phyloP scores from a whole-genome alignment of 2,329 filamentous ascomycete genomes.

The Penicillium sp. region DNA sequence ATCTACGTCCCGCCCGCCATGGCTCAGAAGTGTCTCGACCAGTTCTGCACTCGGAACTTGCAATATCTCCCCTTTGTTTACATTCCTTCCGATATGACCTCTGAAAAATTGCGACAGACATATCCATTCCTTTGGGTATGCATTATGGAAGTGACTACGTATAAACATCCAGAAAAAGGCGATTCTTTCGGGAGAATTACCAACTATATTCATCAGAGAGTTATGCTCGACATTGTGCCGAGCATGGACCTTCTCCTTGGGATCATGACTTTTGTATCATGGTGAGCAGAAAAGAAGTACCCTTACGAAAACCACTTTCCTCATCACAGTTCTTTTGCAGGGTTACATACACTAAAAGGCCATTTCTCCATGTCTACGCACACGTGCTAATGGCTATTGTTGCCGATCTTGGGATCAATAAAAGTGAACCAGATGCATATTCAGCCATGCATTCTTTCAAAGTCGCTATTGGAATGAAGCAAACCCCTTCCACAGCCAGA shows the following conservation, averaged over 20 bases:
- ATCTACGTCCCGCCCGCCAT: constrained; percentile 16
- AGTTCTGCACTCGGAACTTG: constrained; percentile 26
- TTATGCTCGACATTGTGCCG: constrained; percentile 18
- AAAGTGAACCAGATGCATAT: constrained; percentile 9
- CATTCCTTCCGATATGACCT: constrained; percentile 22
- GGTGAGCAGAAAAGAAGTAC: constrained; percentile 10
- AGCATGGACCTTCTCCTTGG: constrained; percentile 25
- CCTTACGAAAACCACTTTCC: background rate
- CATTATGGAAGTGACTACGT: constrained; percentile 35
- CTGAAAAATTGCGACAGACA: constrained; percentile 28
- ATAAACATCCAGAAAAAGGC: constrained; percentile 12
- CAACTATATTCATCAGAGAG: constrained; percentile 20
- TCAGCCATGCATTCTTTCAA: constrained; percentile 24
- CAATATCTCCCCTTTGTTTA: constrained; percentile 29
- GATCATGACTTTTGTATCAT: constrained; percentile 21
- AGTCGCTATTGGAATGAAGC: constrained; percentile 17
- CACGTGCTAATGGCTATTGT: constrained; percentile 26
- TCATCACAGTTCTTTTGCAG: constrained; percentile 5
- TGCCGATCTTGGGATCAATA: constrained; percentile 26
- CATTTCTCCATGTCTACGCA: constrained; percentile 20
- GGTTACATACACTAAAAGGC: constrained; percentile 22
- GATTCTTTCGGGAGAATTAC: constrained; percentile 17
- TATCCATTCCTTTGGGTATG: constrained; percentile 43
- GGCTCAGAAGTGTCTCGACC: constrained; percentile 17
- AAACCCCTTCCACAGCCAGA: constrained; percentile 21